Base-by-base conservation (phyloP, 495 filamentous ascomycete genomes). In the Viridothelium virens region DNA sequence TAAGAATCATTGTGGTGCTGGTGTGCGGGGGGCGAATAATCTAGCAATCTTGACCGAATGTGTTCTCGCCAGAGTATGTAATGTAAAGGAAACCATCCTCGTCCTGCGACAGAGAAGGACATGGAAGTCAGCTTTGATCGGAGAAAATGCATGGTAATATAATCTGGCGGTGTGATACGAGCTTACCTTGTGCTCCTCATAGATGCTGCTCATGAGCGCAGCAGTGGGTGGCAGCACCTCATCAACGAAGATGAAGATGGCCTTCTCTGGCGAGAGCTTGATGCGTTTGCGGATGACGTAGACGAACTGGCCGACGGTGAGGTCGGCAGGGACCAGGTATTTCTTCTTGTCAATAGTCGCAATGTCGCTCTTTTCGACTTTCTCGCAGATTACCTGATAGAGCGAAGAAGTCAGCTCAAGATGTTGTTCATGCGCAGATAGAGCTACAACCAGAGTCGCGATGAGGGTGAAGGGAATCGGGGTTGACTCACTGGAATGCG, bases 331-430 rank as follows among this genome's bases (percentile, higher is more conserved):
- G 18, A 99, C 94, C 7, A 99, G 86, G 75, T 99, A 99, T 82
- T 99, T 99, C 87, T 99, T 99, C 87, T 99, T 99, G 83, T 99
- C 94, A 84, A 99, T 99, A 67, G 95, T 99, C 48, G 94, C 94
- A 73, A 99, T 99, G 76, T 99, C 94, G 56, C 88, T 92, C 79
- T 97, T 97, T 81, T 99, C 94, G 71, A 97, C 94, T 79, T 99
- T 99, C 78, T 97, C 94, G 83, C 94, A 99, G 79, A 99, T 99
- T 62, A 97, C 93, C 92, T 97, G 73, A 73, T 64, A 48, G 62
- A 36, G 48, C 66, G 56, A 31, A 66, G 56, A 38, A 10, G 64
- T 74, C 36, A 72, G 70, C 50, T 62, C 16, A 25, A 56, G 39
- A 39, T 31, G 63, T 31, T 44, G 6, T 37, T 39, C 11, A 46